A percentile compares a stretch with the other conserved stretches of the same genome.
These are phyloP conservation scores for Odonthalia washingtoniensis DNA, from an alignment of 31 red algal genomes.

Conservation along the genomic window DNA sequence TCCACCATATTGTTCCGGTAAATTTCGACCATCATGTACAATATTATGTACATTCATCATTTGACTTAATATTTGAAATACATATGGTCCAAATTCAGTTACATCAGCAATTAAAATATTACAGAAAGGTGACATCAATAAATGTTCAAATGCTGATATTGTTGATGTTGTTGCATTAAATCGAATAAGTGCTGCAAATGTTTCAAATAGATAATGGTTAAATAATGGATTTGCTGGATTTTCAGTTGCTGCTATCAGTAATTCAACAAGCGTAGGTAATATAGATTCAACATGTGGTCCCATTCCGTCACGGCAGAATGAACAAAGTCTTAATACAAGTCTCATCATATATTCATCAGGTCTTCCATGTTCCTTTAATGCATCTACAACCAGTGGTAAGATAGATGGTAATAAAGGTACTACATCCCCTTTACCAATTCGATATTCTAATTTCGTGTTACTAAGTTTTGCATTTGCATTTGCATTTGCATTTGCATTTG, in stretches of 20 bases:
- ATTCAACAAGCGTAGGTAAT: constrained; percentile 60
- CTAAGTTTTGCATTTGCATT: neutral
- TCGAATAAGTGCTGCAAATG: constrained; percentile 81
- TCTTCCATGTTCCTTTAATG: constrained; percentile 28
- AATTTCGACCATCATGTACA: too few relatives aligned
- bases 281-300: too few relatives aligned
- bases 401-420: constrained; percentile 66
- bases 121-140: constrained; percentile 75
- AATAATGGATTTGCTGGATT: constrained; percentile 92
- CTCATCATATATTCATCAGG: constrained; percentile 92
- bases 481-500: constrained; percentile 47
- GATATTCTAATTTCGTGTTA: constrained; percentile 5
- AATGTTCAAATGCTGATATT: constrained; percentile 70
- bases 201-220: constrained; percentile 97
- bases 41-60: constrained; percentile 68
- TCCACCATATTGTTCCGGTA: constrained; percentile 67
- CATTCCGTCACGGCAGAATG: constrained; percentile 65
- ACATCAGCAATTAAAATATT: constrained; percentile 87
- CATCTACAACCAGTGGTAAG: constrained; percentile 57
- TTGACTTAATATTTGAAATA: constrained; percentile 94
- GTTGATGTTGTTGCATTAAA: constrained; percentile 55
- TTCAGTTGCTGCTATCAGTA: constrained; percentile 49
- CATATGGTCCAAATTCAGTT: constrained; percentile 96
- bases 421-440: constrained; percentile 69
- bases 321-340: constrained; percentile 71